Base-by-base conservation (phyloP, 176 grass and related monocot species). In the Triticum turgidum region DNA sequence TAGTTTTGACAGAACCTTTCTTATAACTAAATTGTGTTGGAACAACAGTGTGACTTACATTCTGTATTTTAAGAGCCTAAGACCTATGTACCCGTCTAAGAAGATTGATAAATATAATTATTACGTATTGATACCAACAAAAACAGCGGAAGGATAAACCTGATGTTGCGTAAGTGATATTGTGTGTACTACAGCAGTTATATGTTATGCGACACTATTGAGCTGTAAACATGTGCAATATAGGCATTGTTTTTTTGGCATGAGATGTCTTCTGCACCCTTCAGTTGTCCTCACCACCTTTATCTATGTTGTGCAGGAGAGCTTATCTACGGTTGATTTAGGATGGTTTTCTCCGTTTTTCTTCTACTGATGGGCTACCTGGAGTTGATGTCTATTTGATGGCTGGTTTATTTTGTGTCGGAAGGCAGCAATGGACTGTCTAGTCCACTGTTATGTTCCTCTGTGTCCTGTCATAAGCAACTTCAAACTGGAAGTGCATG, bases 401-500 rank as follows among this genome's bases (percentile, higher is more conserved):
- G 77, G 54, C 80, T 82, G 77, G 64, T 85, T 88, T 81, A 63
- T 76, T 88, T 80, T 91, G 77, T 88, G 80, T 24, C 32, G 69
- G n/a, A 80, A 85, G 82, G 66, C 89, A 85, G 89, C 62, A 82
- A 27, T 4, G 72, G 41, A 85, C 80, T 91, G 77, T 78, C 82
- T 82, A 70, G 24, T 49, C 63, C 76, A 81, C 80, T 54, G 5
- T 69, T 64, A 54, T 77, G 82, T 85, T 64, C 29, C 62, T 63
- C 41, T 63, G 41, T 54, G 38, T 77, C 62, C 27, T 87, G 11
- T 88, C 89, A 88, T 91, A 91, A 88, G 89, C 61, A 81, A 44
- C 89, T 91, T 91, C 77, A 85, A 70, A 91, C 86, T 82, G 71
- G 70, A 85, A 88, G 86, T 82, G 49, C 82, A 65, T 81, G 62